A percentile compares a stretch with the other conserved stretches of the same genome.
phyloP scores from a whole-genome alignment of 2,329 filamentous ascomycete genomes.

The Phialophora expanda region DNA sequence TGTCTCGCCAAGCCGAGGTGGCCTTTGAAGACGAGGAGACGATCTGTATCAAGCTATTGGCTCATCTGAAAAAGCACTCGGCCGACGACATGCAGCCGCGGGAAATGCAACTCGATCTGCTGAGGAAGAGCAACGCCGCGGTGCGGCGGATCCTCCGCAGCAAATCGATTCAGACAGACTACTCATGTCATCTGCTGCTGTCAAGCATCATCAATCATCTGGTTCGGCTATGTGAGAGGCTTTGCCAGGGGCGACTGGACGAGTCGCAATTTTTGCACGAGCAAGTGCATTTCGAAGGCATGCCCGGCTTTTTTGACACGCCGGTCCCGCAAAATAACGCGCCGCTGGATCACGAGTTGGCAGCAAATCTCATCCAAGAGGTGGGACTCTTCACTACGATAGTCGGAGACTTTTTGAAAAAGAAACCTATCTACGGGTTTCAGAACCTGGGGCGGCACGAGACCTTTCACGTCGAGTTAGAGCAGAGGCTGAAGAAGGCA shows the following conservation, averaged over 20 bases:
- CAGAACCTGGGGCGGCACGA: slow-evolving; percentile 37
- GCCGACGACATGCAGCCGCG: slow-evolving; percentile 25
- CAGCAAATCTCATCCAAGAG: slow-evolving; percentile 25
- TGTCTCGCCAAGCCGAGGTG: slow-evolving; percentile 4
- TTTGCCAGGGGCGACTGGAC: slow-evolving; percentile 26
- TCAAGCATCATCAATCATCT: slow-evolving; percentile 37
- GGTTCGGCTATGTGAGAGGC: slow-evolving; percentile 32
- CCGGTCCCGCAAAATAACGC: slow-evolving; percentile 7
- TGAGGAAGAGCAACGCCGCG: slow-evolving; percentile 37
- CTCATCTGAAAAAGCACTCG: slow-evolving; percentile 37
- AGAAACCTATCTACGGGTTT: slow-evolving; percentile 36
- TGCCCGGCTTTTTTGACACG: slow-evolving; percentile 27
- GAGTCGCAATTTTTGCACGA: slow-evolving; percentile 33
- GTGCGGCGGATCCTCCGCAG: slow-evolving; percentile 34
- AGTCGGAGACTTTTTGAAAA: slow-evolving; percentile 37
- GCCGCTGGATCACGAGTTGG: slow-evolving; percentile 16
- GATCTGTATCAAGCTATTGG: slow-evolving; percentile 38
- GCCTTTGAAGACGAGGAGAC: slow-evolving; percentile 37
- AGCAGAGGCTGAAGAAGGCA: slow-evolving; percentile 32
- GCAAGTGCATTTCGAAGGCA: slow-evolving; percentile 30
- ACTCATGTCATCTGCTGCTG: slow-evolving; percentile 38
- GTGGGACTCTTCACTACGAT: slow-evolving; percentile 27
- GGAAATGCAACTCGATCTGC: slow-evolving; percentile 32
- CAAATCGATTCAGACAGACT: slow-evolving; percentile 35
- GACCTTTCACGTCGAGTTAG: slow-evolving; percentile 36